Base-by-base conservation (phyloP, 1,139 yeast genomes). In the Nadsonia commutata region DNA sequence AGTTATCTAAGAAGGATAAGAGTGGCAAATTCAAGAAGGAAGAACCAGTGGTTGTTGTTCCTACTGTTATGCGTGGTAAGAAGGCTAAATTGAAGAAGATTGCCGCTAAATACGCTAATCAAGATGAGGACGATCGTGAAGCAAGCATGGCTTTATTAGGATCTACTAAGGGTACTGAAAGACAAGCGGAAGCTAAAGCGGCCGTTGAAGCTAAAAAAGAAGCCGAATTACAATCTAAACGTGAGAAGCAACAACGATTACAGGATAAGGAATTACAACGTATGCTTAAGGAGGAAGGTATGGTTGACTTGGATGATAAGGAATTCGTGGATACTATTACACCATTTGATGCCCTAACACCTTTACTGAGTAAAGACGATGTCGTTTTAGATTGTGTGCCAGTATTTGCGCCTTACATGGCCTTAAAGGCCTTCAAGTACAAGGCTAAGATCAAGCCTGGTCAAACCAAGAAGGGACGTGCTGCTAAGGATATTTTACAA, bases 371-470 rank as follows among this genome's bases (percentile, higher is more conserved):
- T 16, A 49, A 60, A 20, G 58, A 55, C 2, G 74, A 68, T 46
- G 67, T 63, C 20, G 63, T 64, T 0, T 51, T 79, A 13, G 84
- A 77, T 42, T 75, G 82, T 6, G 74, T 90, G 7, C 95, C 97
- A 0, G 78, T 84, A 8, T 88, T 86, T 68, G 97, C 90, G 0
- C 98, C 98, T 1, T 93, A 96, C 95, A 63, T 73, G 11, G 72
- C 96, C 0, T 62, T 90, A 52, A 72, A 68, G 48, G 80, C 80
- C 58, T 74, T 72, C 62, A 80, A 83, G 58, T 86, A 82, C 63
- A 86, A 85, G 58, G 80, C 84, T 36, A 88, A 90, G 60, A 64
- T 90, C 37, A 85, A 78, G 52, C 93, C 94, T 0, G 99, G 99
- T 0, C 68, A 72, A 38, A 78, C 80, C 21, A 90, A 93, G 60